Percentiles rank a stretch among this genome's conserved stretches.
Conservation (phyloP, 2,329 filamentous ascomycete species). For the Fonsecaea nubica region DNA sequence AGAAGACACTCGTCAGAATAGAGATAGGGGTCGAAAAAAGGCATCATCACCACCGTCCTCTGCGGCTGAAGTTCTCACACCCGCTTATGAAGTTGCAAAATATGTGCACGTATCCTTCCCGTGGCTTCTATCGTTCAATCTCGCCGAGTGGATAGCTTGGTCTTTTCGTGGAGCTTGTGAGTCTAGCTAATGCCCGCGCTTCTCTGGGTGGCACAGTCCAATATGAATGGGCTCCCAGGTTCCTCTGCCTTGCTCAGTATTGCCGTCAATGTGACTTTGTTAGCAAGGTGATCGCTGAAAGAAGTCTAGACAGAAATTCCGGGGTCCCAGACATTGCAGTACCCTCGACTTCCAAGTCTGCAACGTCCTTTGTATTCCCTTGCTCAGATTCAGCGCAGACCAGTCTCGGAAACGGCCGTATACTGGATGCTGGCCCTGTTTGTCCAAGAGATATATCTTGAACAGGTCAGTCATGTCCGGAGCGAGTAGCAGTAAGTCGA, state of each 20-base stretch:
- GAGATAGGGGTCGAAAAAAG: background rate
- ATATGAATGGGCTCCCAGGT: background rate
- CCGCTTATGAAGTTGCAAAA: slow-evolving; percentile 49
- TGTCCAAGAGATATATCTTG: background rate
- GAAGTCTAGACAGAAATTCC: slow-evolving; percentile 3
- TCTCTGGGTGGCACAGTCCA: background rate
- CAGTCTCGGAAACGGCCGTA: slow-evolving; percentile 2
- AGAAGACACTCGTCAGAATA: slow-evolving; percentile 35
- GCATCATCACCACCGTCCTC: background rate
- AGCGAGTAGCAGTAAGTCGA: background rate
- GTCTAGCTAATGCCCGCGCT: background rate
- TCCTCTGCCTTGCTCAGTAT: background rate
- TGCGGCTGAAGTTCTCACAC: slow-evolving; percentile 35
- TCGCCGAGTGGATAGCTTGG: slow-evolving; percentile 14
- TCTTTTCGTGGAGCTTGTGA: background rate
- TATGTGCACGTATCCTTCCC: slow-evolving; percentile 41
- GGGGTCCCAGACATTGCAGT: background rate
- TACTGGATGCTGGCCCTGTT: background rate
- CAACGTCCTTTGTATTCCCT: background rate
- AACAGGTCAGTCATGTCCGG: background rate
- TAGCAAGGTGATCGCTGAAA: background rate
- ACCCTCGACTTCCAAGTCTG: slow-evolving; percentile 1
- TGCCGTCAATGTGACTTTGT: background rate
- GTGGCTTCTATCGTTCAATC: slow-evolving; percentile 25
- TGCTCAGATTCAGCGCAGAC: background rate